Conservation (phyloP, 1,284 basidiomycete species). For the Rhodotorula sp. region DNA sequence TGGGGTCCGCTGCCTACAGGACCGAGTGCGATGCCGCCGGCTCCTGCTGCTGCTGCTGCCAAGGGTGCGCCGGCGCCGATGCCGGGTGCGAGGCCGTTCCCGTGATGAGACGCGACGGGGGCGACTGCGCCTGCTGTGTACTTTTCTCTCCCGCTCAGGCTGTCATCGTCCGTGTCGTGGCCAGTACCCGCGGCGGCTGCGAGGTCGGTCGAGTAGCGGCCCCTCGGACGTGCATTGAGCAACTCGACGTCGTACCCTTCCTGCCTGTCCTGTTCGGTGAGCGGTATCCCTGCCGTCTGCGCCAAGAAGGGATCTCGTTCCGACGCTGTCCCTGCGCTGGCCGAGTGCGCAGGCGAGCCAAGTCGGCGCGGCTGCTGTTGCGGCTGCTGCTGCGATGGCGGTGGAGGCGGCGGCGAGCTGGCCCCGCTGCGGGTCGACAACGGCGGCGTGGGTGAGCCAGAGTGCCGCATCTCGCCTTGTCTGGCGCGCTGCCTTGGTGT, state of each 20-base stretch:
- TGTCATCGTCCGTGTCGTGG: slow-evolving; percentile 10
- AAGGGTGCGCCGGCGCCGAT: neutral
- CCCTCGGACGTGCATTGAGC: slow-evolving; percentile 31
- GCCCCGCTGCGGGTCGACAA: too few relatives aligned
- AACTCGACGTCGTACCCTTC: slow-evolving; percentile 41
- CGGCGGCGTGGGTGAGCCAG: neutral
- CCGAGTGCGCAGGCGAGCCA: neutral
- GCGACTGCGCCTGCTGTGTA: slow-evolving; percentile 4
- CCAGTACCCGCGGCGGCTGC: neutral
- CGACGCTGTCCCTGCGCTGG: neutral
- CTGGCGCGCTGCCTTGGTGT: neutral
- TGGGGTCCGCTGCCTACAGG: neutral
- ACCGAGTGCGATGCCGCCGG: neutral
- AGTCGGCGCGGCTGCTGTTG: neutral
- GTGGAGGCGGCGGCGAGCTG: neutral
- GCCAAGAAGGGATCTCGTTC: slow-evolving; percentile 35
- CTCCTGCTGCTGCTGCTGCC: neutral
- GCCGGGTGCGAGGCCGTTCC: neutral
- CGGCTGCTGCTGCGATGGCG: neutral
- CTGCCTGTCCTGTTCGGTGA: slow-evolving; percentile 38
- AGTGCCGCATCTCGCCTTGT: neutral
- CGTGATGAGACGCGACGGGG: neutral
- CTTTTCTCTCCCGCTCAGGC: slow-evolving; percentile 6
- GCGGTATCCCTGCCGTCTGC: slow-evolving; percentile 23
- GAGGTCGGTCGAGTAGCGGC: slow-evolving; percentile 14